These are phyloP conservation scores for Clarireedia monteithiana DNA, from an alignment of 2,329 filamentous ascomycete species.

Conservation along the genomic window DNA sequence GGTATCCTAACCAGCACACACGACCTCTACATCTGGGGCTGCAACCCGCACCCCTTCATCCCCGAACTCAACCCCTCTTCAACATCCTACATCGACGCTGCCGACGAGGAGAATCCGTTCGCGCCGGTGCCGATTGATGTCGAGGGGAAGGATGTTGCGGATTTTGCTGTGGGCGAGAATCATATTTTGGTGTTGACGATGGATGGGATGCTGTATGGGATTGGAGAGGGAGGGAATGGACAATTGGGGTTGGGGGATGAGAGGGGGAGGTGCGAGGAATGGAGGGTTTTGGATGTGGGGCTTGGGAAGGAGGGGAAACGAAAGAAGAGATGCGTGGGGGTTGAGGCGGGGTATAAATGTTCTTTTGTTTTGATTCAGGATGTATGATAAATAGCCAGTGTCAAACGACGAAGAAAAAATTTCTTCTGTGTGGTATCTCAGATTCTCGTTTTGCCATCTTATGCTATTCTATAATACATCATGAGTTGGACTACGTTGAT, in stretches of 20 bases:
- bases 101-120: background rate
- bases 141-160: constrained; percentile 43
- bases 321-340: constrained; percentile 19
- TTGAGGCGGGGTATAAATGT: constrained; percentile 27
- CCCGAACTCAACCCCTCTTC: constrained; percentile 7
- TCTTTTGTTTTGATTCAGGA: constrained; percentile 26
- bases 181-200: constrained; percentile 50
- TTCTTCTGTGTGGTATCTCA: constrained; percentile 20
- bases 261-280: constrained; percentile 14
- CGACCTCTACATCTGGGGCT: constrained; percentile 57
- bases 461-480: constrained; percentile 33
- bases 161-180: constrained; percentile 49
- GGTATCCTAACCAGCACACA: constrained; percentile 50
- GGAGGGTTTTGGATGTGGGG: constrained; percentile 20
- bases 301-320: constrained; percentile 7
- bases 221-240: constrained; percentile 49
- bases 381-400: background rate
- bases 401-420: no score
- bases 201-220: constrained; percentile 42
- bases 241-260: constrained; percentile 44
- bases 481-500: constrained; percentile 14
- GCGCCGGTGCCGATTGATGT: constrained; percentile 28
- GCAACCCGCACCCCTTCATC: constrained; percentile 16
- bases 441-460: constrained; percentile 25
- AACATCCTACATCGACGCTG: background rate